Evolutionary conservation across 2,329 filamentous ascomycete genomes (phyloP).

Genomic region (Aspergillus oerlinghausenensis): DNA sequence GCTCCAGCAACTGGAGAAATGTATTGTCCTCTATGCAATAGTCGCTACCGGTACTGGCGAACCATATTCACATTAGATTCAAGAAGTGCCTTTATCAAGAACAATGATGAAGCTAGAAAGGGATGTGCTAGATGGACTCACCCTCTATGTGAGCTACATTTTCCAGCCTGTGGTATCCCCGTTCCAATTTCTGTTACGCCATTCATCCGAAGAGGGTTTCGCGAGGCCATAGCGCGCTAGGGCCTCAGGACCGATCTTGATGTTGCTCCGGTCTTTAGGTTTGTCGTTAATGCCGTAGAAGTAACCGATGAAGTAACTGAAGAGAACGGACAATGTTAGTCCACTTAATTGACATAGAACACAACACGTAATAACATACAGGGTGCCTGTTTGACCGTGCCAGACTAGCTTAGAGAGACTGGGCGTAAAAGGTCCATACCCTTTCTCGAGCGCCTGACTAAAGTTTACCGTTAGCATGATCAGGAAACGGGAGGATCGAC

Average conservation of each 20-base stretch:
- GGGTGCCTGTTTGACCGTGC: not conserved
- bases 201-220: slow-evolving; percentile 7
- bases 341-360: slow-evolving; percentile 6
- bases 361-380: not conserved
- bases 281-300: slow-evolving; percentile 1
- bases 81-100: not conserved
- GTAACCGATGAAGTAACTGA: slow-evolving; percentile 9
- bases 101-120: too few relatives aligned
- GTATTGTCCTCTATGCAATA: too few relatives aligned
- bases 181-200: slow-evolving; percentile 5
- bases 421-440: slow-evolving; percentile 6
- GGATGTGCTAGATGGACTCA: too few relatives aligned
- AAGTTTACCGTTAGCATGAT: slow-evolving; percentile 9
- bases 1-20: too few relatives aligned
- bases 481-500: slow-evolving; percentile 6
- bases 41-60: too few relatives aligned
- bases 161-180: slow-evolving; percentile 8
- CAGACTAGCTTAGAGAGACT: slow-evolving; percentile 1
- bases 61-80: too few relatives aligned
- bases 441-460: slow-evolving; percentile 6
- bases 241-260: slow-evolving; percentile 4
- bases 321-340: slow-evolving; percentile 2
- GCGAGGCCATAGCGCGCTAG: slow-evolving; percentile 5
- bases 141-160: slow-evolving; percentile 1
- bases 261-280: slow-evolving; percentile 3